Conservation (phyloP, 345 rosid genomes). For the Jatropha curcas region DNA sequence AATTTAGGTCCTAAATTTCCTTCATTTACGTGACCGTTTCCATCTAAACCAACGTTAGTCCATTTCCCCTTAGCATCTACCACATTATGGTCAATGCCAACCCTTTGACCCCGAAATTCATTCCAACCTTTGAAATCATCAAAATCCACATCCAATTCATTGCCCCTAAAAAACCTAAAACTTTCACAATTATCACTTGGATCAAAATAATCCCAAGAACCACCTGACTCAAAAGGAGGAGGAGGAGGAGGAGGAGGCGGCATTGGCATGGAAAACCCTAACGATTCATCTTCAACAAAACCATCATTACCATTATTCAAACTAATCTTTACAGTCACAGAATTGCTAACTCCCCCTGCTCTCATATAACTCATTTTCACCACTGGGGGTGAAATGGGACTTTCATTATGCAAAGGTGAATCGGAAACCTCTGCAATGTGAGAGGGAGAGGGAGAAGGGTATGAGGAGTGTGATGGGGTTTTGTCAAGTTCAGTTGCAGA, state of each 20-base stretch:
- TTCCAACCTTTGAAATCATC: slow-evolving; percentile 46
- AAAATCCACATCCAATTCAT: slow-evolving; percentile 41
- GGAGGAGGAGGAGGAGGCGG: slow-evolving; percentile 61
- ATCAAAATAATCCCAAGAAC: slow-evolving; percentile 84
- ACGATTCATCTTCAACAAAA: slow-evolving; percentile 45
- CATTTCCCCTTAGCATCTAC: slow-evolving; percentile 29
- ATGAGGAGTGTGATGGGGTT: slow-evolving; percentile 76
- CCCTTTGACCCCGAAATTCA: slow-evolving; percentile 30
- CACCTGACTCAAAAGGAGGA: slow-evolving; percentile 48
- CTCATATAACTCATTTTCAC: slow-evolving; percentile 56
- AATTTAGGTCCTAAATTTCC: slow-evolving; percentile 18
- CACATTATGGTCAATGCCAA: slow-evolving; percentile 16
- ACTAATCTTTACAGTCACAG: slow-evolving; percentile 57
- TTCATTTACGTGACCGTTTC: slow-evolving; percentile 26
- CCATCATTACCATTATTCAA: slow-evolving; percentile 33
- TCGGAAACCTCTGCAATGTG: slow-evolving; percentile 50
- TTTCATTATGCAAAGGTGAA: slow-evolving; percentile 61
- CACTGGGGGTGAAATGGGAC: slow-evolving; percentile 32
- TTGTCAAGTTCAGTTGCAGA: slow-evolving; percentile 77
- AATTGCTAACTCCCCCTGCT: slow-evolving; percentile 31
- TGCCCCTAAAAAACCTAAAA: slow-evolving; percentile 53
- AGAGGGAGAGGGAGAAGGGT: slow-evolving; percentile 68
- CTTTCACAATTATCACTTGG: slow-evolving; percentile 62
- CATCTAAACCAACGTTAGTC: slow-evolving; percentile 20
- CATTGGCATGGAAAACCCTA: slow-evolving; percentile 36